These are phyloP conservation scores for Dysphania ambrosioides DNA, from an alignment of 148 eudicot genomes.

Conservation along the genomic window DNA sequence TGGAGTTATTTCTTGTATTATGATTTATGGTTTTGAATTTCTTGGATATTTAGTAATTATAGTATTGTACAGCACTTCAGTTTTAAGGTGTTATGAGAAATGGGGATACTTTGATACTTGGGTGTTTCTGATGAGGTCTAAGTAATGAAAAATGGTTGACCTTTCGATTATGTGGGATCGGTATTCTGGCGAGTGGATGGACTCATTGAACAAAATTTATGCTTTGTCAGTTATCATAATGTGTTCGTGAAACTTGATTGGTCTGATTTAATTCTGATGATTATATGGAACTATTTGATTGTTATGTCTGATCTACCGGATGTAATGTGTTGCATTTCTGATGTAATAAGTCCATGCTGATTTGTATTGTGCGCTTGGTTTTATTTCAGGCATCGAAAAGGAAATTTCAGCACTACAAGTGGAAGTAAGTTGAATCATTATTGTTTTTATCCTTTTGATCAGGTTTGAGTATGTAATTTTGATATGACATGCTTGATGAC, in stretches of 20 bases:
- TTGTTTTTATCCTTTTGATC: conserved; percentile 5
- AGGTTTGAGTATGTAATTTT: conserved; percentile 14
- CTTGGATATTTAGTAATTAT: neutral
- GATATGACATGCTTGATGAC: conserved; percentile 22
- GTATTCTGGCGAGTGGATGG: neutral
- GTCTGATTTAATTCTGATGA: neutral
- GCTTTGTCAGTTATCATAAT: too few relatives aligned
- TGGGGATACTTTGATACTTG: neutral
- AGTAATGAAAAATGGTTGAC: too few relatives aligned
- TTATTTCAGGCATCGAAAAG: conserved; percentile 71
- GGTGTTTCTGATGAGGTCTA: neutral
- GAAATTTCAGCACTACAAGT: conserved; percentile 72
- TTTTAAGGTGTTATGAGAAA: neutral
- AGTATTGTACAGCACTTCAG: neutral
- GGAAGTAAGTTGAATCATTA: conserved; percentile 51
- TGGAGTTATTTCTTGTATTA: neutral
- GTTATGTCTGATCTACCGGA: neutral
- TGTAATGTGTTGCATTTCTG: neutral
- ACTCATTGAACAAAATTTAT: too few relatives aligned
- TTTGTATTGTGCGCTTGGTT: neutral
- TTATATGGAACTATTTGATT: neutral
- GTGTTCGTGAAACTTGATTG: neutral
- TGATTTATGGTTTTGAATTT: neutral
- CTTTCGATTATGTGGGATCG: neutral
- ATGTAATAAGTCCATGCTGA: neutral